Evolutionary conservation across 2,329 filamentous ascomycete genomes (phyloP).

Genomic region (Corniculantispora saksenae): DNA sequence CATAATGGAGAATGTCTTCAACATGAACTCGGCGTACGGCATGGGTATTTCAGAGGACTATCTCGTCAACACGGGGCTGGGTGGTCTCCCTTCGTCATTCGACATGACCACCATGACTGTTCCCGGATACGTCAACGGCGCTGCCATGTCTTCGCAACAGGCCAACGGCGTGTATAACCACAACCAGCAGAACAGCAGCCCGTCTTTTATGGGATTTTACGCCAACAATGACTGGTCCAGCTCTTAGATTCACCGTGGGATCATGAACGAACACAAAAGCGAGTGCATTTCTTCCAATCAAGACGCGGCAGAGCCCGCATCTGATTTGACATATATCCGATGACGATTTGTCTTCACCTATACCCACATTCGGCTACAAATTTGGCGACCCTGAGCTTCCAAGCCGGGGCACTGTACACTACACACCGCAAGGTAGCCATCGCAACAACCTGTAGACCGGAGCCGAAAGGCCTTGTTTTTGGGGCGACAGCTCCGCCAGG

Average conservation of each 20-base stretch:
- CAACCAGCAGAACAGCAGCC: not conserved
- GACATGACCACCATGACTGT: conserved; percentile 40
- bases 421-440: conserved; percentile 1
- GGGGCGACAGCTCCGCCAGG: not conserved
- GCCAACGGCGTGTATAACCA: conserved; percentile 43
- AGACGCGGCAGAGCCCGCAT: conserved; percentile 1
- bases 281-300: not conserved
- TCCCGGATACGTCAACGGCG: conserved; percentile 47
- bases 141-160: conserved; percentile 29
- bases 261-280: not conserved
- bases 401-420: conserved; percentile 13
- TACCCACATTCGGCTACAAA: conserved; percentile 15
- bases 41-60: conserved; percentile 48
- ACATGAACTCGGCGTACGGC: conserved; percentile 42
- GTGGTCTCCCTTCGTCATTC: conserved; percentile 48
- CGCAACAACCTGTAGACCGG: not conserved
- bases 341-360: conserved; percentile 1
- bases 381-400: not conserved
- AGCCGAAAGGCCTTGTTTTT: not conserved
- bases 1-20: conserved; percentile 43
- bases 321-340: conserved; percentile 11
- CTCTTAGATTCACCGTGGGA: not conserved
- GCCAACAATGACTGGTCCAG: conserved; percentile 9
- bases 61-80: conserved; percentile 49
- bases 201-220: conserved; percentile 5